Percentiles rank a stretch among this genome's conserved stretches.
These are phyloP conservation scores for Chromera velia DNA, from an alignment of 73 alveolate species.

Conservation along the genomic window DNA sequence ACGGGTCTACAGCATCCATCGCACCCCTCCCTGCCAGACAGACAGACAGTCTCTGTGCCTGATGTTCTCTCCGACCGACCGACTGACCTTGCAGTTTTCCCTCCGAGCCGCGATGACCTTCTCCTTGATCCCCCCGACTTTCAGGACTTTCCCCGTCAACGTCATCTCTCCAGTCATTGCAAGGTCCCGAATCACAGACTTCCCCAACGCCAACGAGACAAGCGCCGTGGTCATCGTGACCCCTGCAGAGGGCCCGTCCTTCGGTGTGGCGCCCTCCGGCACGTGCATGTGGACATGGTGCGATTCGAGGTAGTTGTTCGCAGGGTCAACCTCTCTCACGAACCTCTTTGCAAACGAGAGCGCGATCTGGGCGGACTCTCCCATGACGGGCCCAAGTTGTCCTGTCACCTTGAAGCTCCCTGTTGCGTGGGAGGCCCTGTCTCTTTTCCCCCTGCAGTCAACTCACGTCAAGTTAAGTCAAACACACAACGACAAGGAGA, in stretches of 20 bases:
- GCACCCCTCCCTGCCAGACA: background rate
- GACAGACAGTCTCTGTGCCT: background rate
- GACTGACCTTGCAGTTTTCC: constrained; percentile 57
- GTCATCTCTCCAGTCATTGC: constrained; percentile 85
- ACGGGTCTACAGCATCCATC: background rate
- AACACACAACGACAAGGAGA: constrained; percentile 5
- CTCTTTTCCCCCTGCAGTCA: constrained; percentile 21
- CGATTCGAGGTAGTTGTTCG: constrained; percentile 39
- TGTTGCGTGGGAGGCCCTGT: constrained; percentile 3
- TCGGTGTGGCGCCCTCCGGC: constrained; percentile 80
- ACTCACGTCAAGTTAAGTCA: constrained; percentile 37
- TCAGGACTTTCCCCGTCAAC: constrained; percentile 70
- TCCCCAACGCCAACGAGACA: constrained; percentile 50
- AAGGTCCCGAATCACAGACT: constrained; percentile 54
- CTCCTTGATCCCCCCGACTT: constrained; percentile 71
- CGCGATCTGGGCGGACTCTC: constrained; percentile 63
- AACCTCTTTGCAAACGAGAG: constrained; percentile 61
- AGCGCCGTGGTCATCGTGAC: constrained; percentile 71
- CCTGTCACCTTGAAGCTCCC: constrained; percentile 61
- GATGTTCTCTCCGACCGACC: background rate
- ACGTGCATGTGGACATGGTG: constrained; percentile 63
- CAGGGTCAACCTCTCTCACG: constrained; percentile 34
- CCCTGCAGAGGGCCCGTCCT: constrained; percentile 87
- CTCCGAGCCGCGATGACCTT: constrained; percentile 70
- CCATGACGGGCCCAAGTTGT: constrained; percentile 66